Evolutionary conservation across 2,329 filamentous ascomycete genomes (phyloP).

Genomic region (Trichoderma sp.): DNA sequence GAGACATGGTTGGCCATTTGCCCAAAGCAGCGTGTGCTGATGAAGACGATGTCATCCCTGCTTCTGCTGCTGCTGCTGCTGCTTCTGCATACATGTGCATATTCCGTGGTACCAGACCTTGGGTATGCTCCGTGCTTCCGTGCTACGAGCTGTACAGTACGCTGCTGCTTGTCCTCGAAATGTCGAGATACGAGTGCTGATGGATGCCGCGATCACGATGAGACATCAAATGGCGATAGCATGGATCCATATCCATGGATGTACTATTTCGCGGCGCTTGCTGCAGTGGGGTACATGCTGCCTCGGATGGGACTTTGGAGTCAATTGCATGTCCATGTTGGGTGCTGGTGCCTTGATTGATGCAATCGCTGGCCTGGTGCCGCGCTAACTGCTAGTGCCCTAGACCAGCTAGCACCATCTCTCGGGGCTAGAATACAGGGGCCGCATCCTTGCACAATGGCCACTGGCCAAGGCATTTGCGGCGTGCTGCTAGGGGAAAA

Average conservation of each 20-base stretch:
- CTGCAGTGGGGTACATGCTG: background rate
- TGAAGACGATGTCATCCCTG: constrained; percentile 12
- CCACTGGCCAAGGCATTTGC: background rate
- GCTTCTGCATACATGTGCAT: background rate
- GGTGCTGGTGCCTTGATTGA: background rate
- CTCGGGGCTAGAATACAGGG: constrained; percentile 10
- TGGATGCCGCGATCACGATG: background rate
- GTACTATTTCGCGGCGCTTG: background rate
- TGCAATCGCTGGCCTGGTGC: background rate
- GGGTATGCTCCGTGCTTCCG: background rate
- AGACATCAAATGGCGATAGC: background rate
- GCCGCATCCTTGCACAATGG: constrained; percentile 11
- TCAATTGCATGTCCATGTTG: background rate
- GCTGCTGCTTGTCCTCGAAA: background rate
- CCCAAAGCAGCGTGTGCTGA: background rate
- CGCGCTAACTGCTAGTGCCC: background rate
- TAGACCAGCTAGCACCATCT: background rate
- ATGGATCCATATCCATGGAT: background rate
- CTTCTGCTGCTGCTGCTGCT: background rate
- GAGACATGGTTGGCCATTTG: constrained; percentile 4
- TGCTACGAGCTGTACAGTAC: background rate
- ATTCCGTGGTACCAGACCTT: background rate
- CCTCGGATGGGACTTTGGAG: background rate
- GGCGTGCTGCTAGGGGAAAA: constrained; percentile 16
- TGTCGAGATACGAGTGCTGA: background rate